Conservation (phyloP, 768 basidiomycete species). For the Hydnomerulius pinastri region DNA sequence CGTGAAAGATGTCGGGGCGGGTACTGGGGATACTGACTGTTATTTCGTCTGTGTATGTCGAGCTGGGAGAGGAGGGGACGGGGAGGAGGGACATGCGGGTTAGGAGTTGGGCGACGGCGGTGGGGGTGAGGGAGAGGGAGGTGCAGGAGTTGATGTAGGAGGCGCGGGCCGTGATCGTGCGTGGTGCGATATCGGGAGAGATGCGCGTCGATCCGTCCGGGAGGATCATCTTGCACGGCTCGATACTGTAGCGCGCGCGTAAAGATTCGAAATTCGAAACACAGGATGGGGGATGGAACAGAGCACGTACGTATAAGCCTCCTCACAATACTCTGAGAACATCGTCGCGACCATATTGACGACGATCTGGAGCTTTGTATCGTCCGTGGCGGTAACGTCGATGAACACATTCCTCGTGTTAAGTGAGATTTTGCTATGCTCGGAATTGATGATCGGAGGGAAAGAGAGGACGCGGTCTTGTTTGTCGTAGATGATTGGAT, state of each 20-base stretch:
- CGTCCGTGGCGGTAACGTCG: conserved; percentile 95
- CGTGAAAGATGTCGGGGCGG: conserved; percentile 97
- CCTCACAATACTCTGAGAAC: conserved; percentile 95
- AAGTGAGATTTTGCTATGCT: conserved; percentile 95
- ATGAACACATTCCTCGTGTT: conserved; percentile 95
- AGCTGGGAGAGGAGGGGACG: conserved; percentile 49
- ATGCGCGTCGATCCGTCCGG: conserved; percentile 76
- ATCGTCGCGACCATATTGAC: conserved; percentile 94
- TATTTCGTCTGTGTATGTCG: conserved; percentile 55
- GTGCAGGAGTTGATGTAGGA: conserved; percentile 98
- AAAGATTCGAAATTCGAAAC: not conserved
- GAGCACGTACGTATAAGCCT: conserved; percentile 82
- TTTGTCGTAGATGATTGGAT: conserved; percentile 96
- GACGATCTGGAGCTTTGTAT: conserved; percentile 95
- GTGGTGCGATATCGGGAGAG: conserved; percentile 79
- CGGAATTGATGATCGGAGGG: conserved; percentile 98
- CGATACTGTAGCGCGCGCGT: conserved; percentile 58
- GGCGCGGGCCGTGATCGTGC: conserved; percentile 70
- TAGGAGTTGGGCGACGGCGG: conserved; percentile 72
- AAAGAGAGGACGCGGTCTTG: conserved; percentile 88
- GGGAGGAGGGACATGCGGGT: conserved; percentile 78
- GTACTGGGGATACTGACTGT: conserved; percentile 85
- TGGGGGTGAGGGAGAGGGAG: conserved; percentile 68
- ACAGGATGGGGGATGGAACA: not conserved
- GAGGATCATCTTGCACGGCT: conserved; percentile 84